Evolutionary conservation across 257 asterid genomes (phyloP).

Genomic region (Paraleonurus japonicus): DNA sequence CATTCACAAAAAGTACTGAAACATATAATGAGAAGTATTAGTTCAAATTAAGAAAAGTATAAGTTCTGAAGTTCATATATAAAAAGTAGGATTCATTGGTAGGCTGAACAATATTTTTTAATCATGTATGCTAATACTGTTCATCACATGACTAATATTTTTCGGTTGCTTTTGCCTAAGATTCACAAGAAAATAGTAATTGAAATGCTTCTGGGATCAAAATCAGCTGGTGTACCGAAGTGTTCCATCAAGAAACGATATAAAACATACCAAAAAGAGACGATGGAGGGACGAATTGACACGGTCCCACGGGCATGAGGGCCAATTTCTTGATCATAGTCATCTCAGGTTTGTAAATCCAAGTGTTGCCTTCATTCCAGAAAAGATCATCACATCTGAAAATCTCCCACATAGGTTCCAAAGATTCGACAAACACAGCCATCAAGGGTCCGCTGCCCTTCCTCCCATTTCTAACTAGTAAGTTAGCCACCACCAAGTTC

Average conservation of each 20-base stretch:
- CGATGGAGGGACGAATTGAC: conserved; percentile 61
- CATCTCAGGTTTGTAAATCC: conserved; percentile 62
- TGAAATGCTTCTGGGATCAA: no score
- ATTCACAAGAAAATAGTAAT: no score
- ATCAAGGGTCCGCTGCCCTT: conserved; percentile 26
- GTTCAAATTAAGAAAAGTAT: background rate
- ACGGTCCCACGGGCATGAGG: conserved; percentile 69
- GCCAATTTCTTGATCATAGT: conserved; percentile 43
- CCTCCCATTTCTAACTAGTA: conserved; percentile 49
- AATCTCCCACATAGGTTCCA: conserved; percentile 71
- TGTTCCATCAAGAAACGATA: background rate
- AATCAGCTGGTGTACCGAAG: background rate
- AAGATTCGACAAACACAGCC: conserved; percentile 62
- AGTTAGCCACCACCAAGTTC: conserved; percentile 66
- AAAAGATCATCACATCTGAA: conserved; percentile 73
- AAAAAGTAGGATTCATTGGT: background rate
- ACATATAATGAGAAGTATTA: background rate
- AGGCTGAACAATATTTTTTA: background rate
- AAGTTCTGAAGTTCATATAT: background rate
- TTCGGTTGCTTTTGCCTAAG: no score
- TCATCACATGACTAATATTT: background rate
- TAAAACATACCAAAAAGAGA: conserved; percentile 29
- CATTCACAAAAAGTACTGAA: background rate
- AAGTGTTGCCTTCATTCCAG: conserved; percentile 49
- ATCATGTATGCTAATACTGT: background rate